Conservation (phyloP, 2,329 filamentous ascomycete species). For the Claviceps purpurea region DNA sequence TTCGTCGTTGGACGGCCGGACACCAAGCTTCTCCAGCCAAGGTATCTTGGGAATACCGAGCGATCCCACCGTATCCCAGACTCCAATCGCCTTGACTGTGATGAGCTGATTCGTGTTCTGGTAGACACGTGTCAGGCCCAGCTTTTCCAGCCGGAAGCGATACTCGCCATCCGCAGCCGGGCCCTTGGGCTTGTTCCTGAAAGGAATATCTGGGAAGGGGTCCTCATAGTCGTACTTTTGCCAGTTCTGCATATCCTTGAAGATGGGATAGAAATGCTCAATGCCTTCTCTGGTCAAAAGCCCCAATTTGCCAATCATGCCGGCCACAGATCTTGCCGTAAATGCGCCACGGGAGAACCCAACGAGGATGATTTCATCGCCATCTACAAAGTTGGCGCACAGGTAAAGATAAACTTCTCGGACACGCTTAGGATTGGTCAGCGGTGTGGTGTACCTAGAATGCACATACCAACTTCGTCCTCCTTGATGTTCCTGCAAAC, state of each 20-base stretch:
- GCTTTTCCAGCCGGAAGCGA: constrained; percentile 28
- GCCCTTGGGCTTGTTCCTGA: constrained; percentile 35
- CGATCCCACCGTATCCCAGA: constrained; percentile 33
- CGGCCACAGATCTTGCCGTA: constrained; percentile 41
- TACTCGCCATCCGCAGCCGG: constrained; percentile 28
- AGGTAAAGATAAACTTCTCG: constrained; percentile 50
- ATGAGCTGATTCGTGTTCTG: constrained; percentile 28
- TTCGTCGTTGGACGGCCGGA: constrained; percentile 31
- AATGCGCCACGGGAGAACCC: constrained; percentile 48
- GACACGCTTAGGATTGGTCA: constrained; percentile 27
- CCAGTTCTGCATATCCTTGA: constrained; percentile 44
- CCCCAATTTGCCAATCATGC: constrained; percentile 37
- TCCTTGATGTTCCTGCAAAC: too few relatives aligned
- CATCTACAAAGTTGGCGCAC: constrained; percentile 45
- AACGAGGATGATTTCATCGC: constrained; percentile 42
- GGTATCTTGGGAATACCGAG: constrained; percentile 31
- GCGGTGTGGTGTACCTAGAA: background rate
- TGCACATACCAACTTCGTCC: background rate
- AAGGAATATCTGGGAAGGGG: constrained; percentile 32
- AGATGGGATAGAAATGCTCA: constrained; percentile 40
- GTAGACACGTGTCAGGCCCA: constrained; percentile 29
- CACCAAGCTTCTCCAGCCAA: constrained; percentile 32
- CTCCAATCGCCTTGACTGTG: constrained; percentile 30
- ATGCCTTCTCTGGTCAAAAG: constrained; percentile 39
- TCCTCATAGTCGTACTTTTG: constrained; percentile 30